A percentile compares a stretch with the other conserved stretches of the same genome.
phyloP scores from a whole-genome alignment of 345 rosid species.

The Aquilaria yunnanensis region DNA sequence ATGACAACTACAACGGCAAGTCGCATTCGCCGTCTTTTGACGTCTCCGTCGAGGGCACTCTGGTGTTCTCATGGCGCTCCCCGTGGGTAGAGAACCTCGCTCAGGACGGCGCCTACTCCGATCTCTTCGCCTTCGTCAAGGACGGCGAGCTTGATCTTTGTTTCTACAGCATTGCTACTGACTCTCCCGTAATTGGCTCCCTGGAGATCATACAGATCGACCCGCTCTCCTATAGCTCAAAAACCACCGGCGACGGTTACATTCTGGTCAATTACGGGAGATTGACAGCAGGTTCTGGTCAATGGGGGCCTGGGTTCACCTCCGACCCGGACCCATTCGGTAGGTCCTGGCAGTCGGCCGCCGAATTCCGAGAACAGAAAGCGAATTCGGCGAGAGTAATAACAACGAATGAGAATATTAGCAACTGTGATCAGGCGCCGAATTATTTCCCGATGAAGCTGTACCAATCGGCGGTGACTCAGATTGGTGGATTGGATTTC shows the following conservation, averaged over 20 bases:
- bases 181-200: conserved; percentile 86
- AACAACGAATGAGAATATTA: conserved; percentile 39
- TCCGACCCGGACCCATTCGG: conserved; percentile 75
- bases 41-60: conserved; percentile 83
- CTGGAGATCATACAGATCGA: conserved; percentile 69
- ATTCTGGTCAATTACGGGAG: conserved; percentile 87
- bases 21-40: conserved; percentile 86
- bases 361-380: conserved; percentile 22
- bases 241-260: conserved; percentile 32
- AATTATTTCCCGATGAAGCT: conserved; percentile 93
- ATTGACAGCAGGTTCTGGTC: conserved; percentile 57
- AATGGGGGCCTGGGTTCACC: conserved; percentile 95
- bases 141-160: conserved; percentile 88
- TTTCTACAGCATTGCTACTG: conserved; percentile 93
- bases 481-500: conserved; percentile 44
- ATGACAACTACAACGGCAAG: conserved; percentile 92
- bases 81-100: conserved; percentile 64
- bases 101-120: conserved; percentile 89
- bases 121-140: conserved; percentile 65
- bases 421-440: conserved; percentile 49
- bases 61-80: conserved; percentile 88
- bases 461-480: conserved; percentile 70
- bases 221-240: conserved; percentile 56
- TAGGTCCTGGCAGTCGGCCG: conserved; percentile 88
- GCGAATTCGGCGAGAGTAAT: conserved; percentile 29